A percentile compares a stretch with the other conserved stretches of the same genome.
phyloP scores from a whole-genome alignment of 345 rosid species.

The Brassica rapa region DNA sequence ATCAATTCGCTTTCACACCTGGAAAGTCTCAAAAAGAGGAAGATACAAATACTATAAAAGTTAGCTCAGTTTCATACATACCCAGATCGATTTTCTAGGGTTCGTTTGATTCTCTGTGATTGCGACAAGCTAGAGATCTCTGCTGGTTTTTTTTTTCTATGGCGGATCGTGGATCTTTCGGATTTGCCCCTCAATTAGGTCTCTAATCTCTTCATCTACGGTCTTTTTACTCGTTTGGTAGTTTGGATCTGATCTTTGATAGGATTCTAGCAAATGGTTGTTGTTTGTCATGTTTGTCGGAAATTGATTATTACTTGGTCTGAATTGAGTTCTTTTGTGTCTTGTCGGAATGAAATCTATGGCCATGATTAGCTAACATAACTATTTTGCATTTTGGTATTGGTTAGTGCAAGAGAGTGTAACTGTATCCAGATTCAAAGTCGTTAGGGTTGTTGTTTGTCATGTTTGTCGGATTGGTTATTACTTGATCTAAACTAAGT shows the following conservation, averaged over 20 bases:
- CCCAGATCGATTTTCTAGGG: conserved; percentile 31
- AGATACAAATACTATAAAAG: background rate
- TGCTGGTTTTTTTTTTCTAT: conserved; percentile 36
- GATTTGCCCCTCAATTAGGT: conserved; percentile 56
- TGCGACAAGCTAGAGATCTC: conserved; percentile 33
- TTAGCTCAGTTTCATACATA: conserved; percentile 21
- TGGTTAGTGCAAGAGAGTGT: background rate
- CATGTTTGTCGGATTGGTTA: background rate
- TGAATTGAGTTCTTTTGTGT: background rate
- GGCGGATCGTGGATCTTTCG: conserved; percentile 57
- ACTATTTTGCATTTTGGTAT: background rate
- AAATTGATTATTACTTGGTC: background rate
- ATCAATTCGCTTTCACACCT: conserved; percentile 38
- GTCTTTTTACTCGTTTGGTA: background rate
- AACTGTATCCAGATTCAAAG: background rate
- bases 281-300: background rate
- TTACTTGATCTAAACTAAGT: background rate
- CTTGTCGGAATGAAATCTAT: background rate
- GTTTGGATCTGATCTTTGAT: conserved; percentile 31
- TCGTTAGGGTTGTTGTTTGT: background rate
- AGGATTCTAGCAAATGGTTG: background rate
- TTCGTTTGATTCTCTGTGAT: conserved; percentile 31
- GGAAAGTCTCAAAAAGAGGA: conserved; percentile 18
- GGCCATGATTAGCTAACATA: background rate
- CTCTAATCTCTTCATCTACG: background rate